Evolutionary conservation across 179 eudicot genomes (phyloP), one percentile per base, ranked within the genome.

Genomic region (Sideroxylon spinosum): DNA sequence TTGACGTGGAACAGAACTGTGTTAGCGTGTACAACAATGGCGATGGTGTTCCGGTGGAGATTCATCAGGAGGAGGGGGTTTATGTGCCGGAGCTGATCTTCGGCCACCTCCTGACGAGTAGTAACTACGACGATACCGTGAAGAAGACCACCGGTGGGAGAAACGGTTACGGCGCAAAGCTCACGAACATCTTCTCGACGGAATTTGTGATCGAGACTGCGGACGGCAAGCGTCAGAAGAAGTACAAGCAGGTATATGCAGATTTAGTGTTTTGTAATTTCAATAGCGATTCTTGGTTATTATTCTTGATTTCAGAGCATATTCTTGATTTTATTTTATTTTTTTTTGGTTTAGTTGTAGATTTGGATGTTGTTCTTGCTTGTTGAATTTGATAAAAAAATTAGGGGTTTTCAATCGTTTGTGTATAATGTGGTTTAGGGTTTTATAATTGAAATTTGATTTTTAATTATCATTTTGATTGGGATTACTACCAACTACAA

Each of bases 91-190:
- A 95, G 76, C 49, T 93, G 91, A 93, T 95, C 0, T 95, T 95
- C 20, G 98, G 98, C 37, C 98, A 95, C 76, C 74, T 95, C 74
- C 79, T 95, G 82, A 93, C 98, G 19, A 93, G 98, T 75, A 91
- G 97, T 79, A 95, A 93, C 53, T 95, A 93, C 32, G 85, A 93
- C 76, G 98, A 95, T 68, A 19, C 71, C 2, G 90, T 79, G 84
- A 95, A 90, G 91, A 95, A 95, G 85, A 93, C 98, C 0, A 95
- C 98, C 13, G 98, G 98, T 20, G 98, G 97, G 6, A 81, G 98
- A 68, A 91, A 93, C 22, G 98, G 98, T 10, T 93, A 91, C 25
- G 98, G 98, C 8, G 98, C 98, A 1, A 95, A 93, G 82, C 91
- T 95, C 16, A 86, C 98, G 0, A 95, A 93, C 56, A 93, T 95